phyloP scores from a whole-genome alignment of 352 stramenopile species.

The Pythium aquatile region DNA sequence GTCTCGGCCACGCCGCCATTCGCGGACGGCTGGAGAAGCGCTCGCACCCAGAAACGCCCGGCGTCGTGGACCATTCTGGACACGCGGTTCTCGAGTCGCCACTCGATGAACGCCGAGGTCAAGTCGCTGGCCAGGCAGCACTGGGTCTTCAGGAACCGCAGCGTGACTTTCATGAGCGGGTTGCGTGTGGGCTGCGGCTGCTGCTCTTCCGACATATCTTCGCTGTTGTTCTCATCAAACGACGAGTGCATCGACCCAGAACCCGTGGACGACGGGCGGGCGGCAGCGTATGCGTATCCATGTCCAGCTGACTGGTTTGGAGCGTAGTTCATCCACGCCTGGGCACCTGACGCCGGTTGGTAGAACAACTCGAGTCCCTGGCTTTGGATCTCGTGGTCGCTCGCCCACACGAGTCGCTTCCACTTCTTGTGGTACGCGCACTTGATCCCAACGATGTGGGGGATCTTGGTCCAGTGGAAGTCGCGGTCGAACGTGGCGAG shows the following conservation, averaged over 20 bases:
- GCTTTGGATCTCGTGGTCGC: conserved; percentile 22
- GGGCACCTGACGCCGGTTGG: conserved; percentile 12
- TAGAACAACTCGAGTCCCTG: conserved; percentile 21
- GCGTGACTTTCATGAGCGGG: conserved; percentile 23
- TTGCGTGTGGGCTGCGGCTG: conserved; percentile 9
- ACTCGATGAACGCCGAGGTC: conserved; percentile 19
- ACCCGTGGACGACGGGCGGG: conserved; percentile 19
- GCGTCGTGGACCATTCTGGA: conserved; percentile 22
- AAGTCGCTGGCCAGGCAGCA: conserved; percentile 17
- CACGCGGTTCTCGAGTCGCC: conserved; percentile 22
- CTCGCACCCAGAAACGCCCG: conserved; percentile 15
- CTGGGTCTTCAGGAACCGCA: conserved; percentile 19
- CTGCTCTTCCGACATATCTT: conserved; percentile 14
- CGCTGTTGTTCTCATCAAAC: conserved; percentile 11
- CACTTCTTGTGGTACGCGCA: conserved; percentile 22
- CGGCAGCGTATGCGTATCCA: conserved; percentile 12
- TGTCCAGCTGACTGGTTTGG: neutral
- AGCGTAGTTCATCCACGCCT: conserved; percentile 8
- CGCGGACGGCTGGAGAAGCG: conserved; percentile 6
- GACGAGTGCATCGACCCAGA: conserved; percentile 19
- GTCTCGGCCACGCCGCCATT: neutral
- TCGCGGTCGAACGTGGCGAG: conserved; percentile 19
- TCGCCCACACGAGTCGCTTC: conserved; percentile 21
- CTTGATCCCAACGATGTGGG: conserved; percentile 20
- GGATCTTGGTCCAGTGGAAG: conserved; percentile 25